Percentiles rank a stretch among this genome's conserved stretches.
These are phyloP conservation scores for Globisporangium rhizosaccharum DNA, from an alignment of 352 stramenopile genomes.

Conservation along the genomic window DNA sequence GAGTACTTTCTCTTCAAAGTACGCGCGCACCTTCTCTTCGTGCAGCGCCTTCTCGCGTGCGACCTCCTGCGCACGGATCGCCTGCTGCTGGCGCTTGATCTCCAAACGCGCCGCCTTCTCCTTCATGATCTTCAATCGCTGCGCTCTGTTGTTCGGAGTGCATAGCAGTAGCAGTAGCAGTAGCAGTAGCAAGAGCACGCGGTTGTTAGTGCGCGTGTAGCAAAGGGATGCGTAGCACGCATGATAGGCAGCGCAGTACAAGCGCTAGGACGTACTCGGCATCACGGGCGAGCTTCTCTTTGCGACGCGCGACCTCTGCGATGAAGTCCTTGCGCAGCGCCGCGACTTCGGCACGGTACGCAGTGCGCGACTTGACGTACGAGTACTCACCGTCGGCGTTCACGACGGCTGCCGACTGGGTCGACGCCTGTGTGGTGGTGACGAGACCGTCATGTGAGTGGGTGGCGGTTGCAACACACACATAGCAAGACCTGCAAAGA, in stretches of 20 bases:
- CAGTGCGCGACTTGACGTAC: constrained; percentile 64
- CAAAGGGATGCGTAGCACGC: neutral
- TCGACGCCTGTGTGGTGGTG: constrained; percentile 3
- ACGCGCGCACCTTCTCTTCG: constrained; percentile 70
- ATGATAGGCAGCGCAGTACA: neutral
- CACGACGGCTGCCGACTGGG: constrained; percentile 6
- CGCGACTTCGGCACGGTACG: constrained; percentile 66
- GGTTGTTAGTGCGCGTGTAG: neutral
- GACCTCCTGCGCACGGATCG: constrained; percentile 75
- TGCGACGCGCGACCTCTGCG: constrained; percentile 55
- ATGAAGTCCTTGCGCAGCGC: constrained; percentile 72
- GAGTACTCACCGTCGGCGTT: constrained; percentile 49
- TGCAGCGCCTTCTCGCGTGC: constrained; percentile 73
- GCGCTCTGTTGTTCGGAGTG: constrained; percentile 27
- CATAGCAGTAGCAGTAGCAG: neutral
- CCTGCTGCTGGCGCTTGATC: constrained; percentile 85
- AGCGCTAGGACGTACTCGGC: constrained; percentile 51
- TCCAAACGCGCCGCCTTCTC: constrained; percentile 82
- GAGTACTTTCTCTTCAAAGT: constrained; percentile 77
- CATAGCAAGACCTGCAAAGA: too few species aligned
- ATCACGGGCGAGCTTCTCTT: constrained; percentile 79
- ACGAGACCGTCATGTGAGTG: neutral
- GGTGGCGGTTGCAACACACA: neutral
- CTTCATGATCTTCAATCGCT: constrained; percentile 83
- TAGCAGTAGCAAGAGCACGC: neutral